Evolutionary conservation across 2,329 filamentous ascomycete species (phyloP).

Genomic region (Tolypocladium capitatum): DNA sequence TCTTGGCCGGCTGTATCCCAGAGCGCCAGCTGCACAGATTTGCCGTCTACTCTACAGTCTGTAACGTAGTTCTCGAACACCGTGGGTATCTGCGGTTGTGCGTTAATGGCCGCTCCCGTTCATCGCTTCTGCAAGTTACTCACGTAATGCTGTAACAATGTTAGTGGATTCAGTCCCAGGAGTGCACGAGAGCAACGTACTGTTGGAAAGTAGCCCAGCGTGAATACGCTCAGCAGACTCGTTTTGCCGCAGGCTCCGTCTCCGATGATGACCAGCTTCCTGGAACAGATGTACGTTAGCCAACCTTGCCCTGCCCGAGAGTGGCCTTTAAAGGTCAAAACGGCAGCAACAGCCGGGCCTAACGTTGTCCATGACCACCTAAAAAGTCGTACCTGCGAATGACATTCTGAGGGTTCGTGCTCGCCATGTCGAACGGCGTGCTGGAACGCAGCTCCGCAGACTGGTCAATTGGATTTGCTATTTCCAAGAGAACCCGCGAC

Average conservation of each 20-base stretch:
- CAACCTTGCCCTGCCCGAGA: background rate
- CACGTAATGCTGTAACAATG: conserved; percentile 42
- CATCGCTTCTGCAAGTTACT: conserved; percentile 14
- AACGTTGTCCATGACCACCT: background rate
- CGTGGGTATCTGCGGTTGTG: conserved; percentile 55
- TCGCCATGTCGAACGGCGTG: conserved; percentile 25
- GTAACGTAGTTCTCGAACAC: conserved; percentile 99
- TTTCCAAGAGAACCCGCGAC: background rate
- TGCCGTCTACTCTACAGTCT: conserved; percentile 94
- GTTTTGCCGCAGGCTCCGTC: conserved; percentile 98
- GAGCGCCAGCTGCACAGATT: conserved; percentile 92
- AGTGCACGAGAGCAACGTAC: conserved; percentile 40
- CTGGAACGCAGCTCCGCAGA: background rate
- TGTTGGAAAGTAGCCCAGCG: conserved; percentile 92
- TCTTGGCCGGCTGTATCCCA: conserved; percentile 99
- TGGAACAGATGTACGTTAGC: conserved; percentile 21
- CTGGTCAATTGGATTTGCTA: background rate
- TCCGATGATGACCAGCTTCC: conserved; percentile 93
- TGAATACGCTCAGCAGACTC: conserved; percentile 93
- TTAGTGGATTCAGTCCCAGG: conserved; percentile 10
- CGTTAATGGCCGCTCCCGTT: conserved; percentile 9
- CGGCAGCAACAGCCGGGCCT: background rate
- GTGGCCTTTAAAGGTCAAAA: background rate
- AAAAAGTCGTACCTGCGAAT: conserved; percentile 46
- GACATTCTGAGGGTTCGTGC: conserved; percentile 37